Percentiles rank a stretch among this genome's conserved stretches.
Evolutionary conservation across 2,329 filamentous ascomycete species (phyloP).

Genomic region (Nannizziopsis arthrosporioides): DNA sequence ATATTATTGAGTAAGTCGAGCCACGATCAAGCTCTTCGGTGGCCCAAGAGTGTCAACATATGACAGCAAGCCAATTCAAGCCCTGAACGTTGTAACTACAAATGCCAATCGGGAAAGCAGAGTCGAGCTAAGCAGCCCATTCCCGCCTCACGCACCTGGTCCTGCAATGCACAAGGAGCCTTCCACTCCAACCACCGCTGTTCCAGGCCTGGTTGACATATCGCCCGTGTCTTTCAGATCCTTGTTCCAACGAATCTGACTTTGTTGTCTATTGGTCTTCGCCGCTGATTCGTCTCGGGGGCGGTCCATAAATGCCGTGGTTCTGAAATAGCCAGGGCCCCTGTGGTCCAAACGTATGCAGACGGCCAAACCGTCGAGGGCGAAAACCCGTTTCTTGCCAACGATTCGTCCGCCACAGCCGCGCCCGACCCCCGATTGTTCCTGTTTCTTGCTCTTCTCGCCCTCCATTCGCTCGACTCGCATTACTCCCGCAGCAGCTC

Average conservation of each 20-base stretch:
- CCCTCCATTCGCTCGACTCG: constrained; percentile 15
- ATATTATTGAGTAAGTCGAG: too few relatives aligned
- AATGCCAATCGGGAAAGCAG: too few relatives aligned
- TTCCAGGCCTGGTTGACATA: constrained; percentile 9
- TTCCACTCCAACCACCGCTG: not conserved
- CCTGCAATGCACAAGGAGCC: not conserved
- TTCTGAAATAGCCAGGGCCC: constrained; percentile 5
- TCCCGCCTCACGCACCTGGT: too few relatives aligned
- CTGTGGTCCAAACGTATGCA: constrained; percentile 11
- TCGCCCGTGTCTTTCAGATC: constrained; percentile 6
- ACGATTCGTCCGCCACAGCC: constrained; percentile 16
- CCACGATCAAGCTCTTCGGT: too few relatives aligned
- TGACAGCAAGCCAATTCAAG: too few relatives aligned
- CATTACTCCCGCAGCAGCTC: constrained; percentile 16
- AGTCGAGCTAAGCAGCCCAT: too few relatives aligned
- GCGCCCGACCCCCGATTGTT: constrained; percentile 13
- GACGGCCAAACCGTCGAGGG: constrained; percentile 9
- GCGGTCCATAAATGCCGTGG: not conserved
- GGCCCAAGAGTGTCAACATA: too few relatives aligned
- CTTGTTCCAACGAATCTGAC: not conserved
- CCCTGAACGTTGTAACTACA: too few relatives aligned
- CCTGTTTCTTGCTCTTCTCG: constrained; percentile 12
- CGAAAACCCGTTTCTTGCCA: constrained; percentile 6
- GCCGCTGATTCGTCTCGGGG: constrained; percentile 13
- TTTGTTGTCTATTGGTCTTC: constrained; percentile 8